Percentiles rank a stretch among this genome's conserved stretches.
These are phyloP conservation scores for Lachnellula cervina DNA, from an alignment of 2,329 filamentous ascomycete species.

Conservation along the genomic window DNA sequence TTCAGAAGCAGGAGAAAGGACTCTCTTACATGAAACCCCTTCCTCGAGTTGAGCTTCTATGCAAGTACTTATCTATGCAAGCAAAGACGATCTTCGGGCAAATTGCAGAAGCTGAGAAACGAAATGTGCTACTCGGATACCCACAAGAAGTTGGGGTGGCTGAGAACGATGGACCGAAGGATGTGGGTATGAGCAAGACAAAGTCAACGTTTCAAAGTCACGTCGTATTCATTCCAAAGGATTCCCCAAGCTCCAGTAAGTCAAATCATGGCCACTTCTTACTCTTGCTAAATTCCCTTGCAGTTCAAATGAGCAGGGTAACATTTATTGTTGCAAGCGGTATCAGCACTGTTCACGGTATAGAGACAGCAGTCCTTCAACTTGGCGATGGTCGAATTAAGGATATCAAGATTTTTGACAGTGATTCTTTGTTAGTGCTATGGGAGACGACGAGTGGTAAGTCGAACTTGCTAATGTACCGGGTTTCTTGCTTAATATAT, in stretches of 20 bases:
- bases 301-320: slow-evolving; percentile 29
- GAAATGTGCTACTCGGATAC: slow-evolving; percentile 63
- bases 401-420: slow-evolving; percentile 30
- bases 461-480: neutral
- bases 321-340: slow-evolving; percentile 27
- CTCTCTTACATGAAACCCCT: slow-evolving; percentile 44
- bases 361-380: slow-evolving; percentile 19
- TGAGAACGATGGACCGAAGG: slow-evolving; percentile 17
- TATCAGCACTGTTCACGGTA: slow-evolving; percentile 24
- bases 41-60: slow-evolving; percentile 60
- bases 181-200: slow-evolving; percentile 28
- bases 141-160: slow-evolving; percentile 28
- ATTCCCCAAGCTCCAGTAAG: slow-evolving; percentile 19
- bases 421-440: slow-evolving; percentile 24
- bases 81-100: slow-evolving; percentile 59
- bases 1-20: slow-evolving; percentile 27
- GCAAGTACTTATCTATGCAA: slow-evolving; percentile 51
- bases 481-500: neutral
- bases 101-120: slow-evolving; percentile 64
- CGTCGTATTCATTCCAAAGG: slow-evolving; percentile 25
- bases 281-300: neutral
- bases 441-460: slow-evolving; percentile 26
- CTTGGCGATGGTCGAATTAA: slow-evolving; percentile 28
- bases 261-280: neutral
- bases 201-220: slow-evolving; percentile 13